Evolutionary conservation across 306 rosid genomes (phyloP), one percentile per base, ranked within the genome.

Genomic region (Sechiopsis laciniata): DNA sequence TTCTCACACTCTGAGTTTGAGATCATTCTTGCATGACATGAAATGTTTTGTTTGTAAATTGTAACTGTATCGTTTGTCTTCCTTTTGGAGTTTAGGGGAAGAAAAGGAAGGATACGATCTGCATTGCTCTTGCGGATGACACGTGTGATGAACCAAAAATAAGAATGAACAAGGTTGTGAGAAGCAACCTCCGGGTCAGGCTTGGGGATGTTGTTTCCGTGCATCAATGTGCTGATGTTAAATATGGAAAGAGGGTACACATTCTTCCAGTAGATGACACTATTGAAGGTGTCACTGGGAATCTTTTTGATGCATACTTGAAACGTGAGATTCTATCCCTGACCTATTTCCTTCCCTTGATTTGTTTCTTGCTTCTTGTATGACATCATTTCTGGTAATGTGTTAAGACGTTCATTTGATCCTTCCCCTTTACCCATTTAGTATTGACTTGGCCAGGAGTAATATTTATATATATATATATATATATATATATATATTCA

Each of bases 231-330:
- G 56, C 72, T 58, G 82, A 75, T 75, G 79, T 79, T 10, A 75
- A 69, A 50, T 75, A 79, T 24, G 79, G 79, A 37, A 61, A 79
- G 24, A 54, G 79, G 7, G 77, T 76, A 2, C 83, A 80, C 74
- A 40, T 80, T 62, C 80, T 80, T 17, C 83, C 83, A 9, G 29
- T 80, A 15, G 83, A 80, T 46, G 78, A 78, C 77, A 78, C 77
- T 26, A 72, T 78, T 53, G 81, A 78, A 73, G 81, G 81, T 17
- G 72, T 78, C 53, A 78, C 77, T 2, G 81, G 81, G 21, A 52
- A 78, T 54, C 81, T 78, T 45, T 78, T 78, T 78, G 72, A 67
- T 64, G 68, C 76, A 46, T 78, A 62, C 59, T 74, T 61, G 75
- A 16, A 78, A 73, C 80, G 71, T 74, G 57, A 71, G 71, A 45